Evolutionary conservation across 805 yeast genomes (phyloP), one percentile per base, ranked within the genome.

Genomic region (Pichia insulana): DNA sequence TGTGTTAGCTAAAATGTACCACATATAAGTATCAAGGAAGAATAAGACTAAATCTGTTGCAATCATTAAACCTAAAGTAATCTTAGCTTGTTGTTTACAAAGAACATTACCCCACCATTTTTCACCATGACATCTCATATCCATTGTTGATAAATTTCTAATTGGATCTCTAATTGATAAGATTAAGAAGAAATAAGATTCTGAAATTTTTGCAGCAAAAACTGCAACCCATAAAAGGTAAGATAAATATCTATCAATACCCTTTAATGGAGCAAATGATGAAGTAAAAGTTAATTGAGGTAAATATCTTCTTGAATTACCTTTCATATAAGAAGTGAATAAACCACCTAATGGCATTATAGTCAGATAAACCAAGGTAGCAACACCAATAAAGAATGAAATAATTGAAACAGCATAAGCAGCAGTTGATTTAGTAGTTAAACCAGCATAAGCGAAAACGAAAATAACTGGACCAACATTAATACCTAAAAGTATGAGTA

Each of bases 1-100:
- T 67, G 95, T 83, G 77, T 90, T 92, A 64, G 84, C 81, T 56
- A 92, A 72, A 72, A 92, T 89, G 74, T 92, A 92, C 99, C 99
- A 92, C 83, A 92, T 76, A 66, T 87, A 92, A 48, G 98, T 87
- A 83, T 92, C 99, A 74, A 92, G 76, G 80, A 92, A 92, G 83
- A 92, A 92, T 67, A 92, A 75, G 55, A 92, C 71, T 74, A 94
- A 71, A 69, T 92, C 98, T 40, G 95, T 90, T 47, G 83, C 78
- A 53, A 76, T 78, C 96, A 92, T 90, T 69, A 92, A 71, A 62
- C 95, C 97, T 60, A 92, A 71, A 34, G 87, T 88, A 57, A 94
- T 80, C 61, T 77, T 83, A 18, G 95, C 83, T 68, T 92, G 98
- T 45, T 84, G 86, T 50, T 65, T 70, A 73, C 99, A 92, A 45